Conservation (phyloP, 129 eudicot species). For the Logfia minima region DNA sequence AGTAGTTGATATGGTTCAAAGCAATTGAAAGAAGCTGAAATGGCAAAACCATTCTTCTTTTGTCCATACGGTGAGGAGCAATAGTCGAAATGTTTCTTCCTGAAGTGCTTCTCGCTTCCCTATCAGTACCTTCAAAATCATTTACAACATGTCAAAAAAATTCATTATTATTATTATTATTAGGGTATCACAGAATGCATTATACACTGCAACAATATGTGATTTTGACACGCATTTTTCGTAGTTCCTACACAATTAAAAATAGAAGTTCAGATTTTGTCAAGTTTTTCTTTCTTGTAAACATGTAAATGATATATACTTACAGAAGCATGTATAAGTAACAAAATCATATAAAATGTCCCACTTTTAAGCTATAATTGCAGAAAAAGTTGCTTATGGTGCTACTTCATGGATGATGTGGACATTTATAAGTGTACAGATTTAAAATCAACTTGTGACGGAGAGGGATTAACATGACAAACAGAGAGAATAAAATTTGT, state of each 20-base stretch:
- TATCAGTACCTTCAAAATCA: slow-evolving; percentile 29
- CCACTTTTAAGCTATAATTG: not conserved
- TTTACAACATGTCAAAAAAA: slow-evolving; percentile 19
- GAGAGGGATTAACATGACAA: too few relatives aligned
- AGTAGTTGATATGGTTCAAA: slow-evolving; percentile 72
- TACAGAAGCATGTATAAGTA: too few relatives aligned
- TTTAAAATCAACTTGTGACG: too few relatives aligned
- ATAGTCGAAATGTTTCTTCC: not conserved
- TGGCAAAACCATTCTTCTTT: slow-evolving; percentile 64
- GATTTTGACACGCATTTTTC: not conserved
- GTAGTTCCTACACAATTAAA: not conserved
- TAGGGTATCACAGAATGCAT: not conserved
- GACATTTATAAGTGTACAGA: too few relatives aligned
- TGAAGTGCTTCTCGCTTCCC: slow-evolving; percentile 24
- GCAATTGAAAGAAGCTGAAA: slow-evolving; percentile 59
- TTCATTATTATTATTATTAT: not conserved
- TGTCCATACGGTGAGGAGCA: not conserved
- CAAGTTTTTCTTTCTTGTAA: not conserved
- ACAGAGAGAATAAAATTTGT: too few relatives aligned
- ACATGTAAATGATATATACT: not conserved
- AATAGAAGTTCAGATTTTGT: not conserved
- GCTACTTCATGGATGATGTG: not conserved
- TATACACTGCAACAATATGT: not conserved
- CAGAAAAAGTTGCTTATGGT: not conserved
- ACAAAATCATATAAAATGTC: not conserved